Evolutionary conservation across 2,329 filamentous ascomycete species (phyloP), one percentile per base, ranked within the genome.

Genomic region (Fusarium veterinarium): DNA sequence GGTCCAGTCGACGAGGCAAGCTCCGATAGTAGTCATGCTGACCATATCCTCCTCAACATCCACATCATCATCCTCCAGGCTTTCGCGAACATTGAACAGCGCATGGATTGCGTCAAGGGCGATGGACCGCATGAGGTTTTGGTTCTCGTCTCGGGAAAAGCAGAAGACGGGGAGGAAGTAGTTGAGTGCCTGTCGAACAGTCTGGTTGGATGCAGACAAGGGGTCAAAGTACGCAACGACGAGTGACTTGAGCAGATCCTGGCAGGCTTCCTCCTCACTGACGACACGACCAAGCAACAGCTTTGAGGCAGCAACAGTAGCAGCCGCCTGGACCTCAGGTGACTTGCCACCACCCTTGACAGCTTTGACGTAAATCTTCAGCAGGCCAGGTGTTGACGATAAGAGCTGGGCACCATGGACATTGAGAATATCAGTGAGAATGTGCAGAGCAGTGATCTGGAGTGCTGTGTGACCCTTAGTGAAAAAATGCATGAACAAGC

Each of bases 111-210:
- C 90, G 31, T 92, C 89, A 5, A 95, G 88, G 0, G 92, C 89
- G 25, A 98, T 89, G 23, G 86, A 84, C 11, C 91, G 90, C 92
- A 98, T 95, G 38, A 94, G 87, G 33, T 92, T 89, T 71, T 96
- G 95, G 77, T 98, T 97, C 71, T 93, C 92, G 8, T 91, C 82
- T 6, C 93, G 89, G 12, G 93, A 95, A 81, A 95, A 97, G 81
- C 94, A 96, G 84, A 97, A 98, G 0, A 98, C 95, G 0, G 95
- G 95, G 40, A 98, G 85, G 86, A 98, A 98, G 82, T 98, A 98
- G 73, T 93, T 94, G 60, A 98, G 86, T 1, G 93, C 92, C 81
- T 98, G 95, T 28, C 95, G 88, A 11, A 98, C 91, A 13, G 91
- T 91, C 74, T 95, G 92, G 79, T 98, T 98, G 33, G 88, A 87